Percentiles rank a stretch among this genome's conserved stretches.
These are phyloP conservation scores for Aspergillus carlsbadensis DNA, from an alignment of 495 filamentous ascomycete species.

Conservation along the genomic window DNA sequence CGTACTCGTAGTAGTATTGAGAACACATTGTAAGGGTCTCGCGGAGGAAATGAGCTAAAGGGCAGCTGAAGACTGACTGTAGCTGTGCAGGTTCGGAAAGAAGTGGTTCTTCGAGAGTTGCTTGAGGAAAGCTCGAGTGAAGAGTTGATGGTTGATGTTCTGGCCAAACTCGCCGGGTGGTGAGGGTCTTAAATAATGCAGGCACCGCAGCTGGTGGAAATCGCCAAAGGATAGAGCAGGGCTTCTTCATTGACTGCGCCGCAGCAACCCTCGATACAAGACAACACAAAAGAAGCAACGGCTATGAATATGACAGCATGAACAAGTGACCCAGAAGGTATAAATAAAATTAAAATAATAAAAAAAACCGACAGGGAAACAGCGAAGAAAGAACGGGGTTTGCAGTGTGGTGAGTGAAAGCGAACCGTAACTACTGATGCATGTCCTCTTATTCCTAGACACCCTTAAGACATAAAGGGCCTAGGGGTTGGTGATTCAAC, in stretches of 20 bases:
- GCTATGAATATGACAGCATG: slow-evolving; percentile 6
- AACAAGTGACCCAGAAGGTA: slow-evolving; percentile 4
- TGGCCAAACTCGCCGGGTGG: slow-evolving; percentile 16
- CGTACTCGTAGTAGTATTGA: slow-evolving; percentile 42
- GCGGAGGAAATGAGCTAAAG: not conserved
- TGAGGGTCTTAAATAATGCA: slow-evolving; percentile 26
- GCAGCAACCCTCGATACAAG: slow-evolving; percentile 20
- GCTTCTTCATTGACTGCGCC: slow-evolving; percentile 24
- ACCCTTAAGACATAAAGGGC: slow-evolving; percentile 6
- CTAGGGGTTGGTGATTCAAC: slow-evolving; percentile 26
- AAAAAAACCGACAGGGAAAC: slow-evolving; percentile 9
- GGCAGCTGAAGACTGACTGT: not conserved
- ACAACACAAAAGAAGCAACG: slow-evolving; percentile 15
- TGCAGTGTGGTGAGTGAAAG: slow-evolving; percentile 12
- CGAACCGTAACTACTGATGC: slow-evolving; percentile 23
- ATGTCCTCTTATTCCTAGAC: slow-evolving; percentile 8
- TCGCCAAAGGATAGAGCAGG: slow-evolving; percentile 17
- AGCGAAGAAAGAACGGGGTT: slow-evolving; percentile 5
- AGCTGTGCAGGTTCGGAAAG: not conserved
- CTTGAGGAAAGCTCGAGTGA: slow-evolving; percentile 1
- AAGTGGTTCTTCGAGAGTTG: slow-evolving; percentile 1
- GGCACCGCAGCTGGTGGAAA: slow-evolving; percentile 10
- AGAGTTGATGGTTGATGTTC: slow-evolving; percentile 15
- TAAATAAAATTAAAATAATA: slow-evolving; percentile 8
- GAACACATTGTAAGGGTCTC: slow-evolving; percentile 36